Conservation (phyloP, 2,329 filamentous ascomycete genomes). For the Trichoderma sp. region DNA sequence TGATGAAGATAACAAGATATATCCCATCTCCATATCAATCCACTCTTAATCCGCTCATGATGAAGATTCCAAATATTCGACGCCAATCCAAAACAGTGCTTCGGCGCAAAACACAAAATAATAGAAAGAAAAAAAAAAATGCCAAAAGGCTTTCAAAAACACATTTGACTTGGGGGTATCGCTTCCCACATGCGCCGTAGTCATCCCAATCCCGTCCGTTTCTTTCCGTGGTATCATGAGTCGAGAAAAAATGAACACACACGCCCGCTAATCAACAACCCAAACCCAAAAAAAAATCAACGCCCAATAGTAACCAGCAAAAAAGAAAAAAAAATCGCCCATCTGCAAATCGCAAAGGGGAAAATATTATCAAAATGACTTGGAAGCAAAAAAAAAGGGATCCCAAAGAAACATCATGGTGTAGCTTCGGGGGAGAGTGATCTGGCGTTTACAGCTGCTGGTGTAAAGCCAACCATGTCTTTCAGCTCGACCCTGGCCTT, state of each 20-base stretch:
- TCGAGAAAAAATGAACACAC: neutral
- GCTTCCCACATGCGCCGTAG: slow-evolving; percentile 21
- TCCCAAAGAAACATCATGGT: neutral
- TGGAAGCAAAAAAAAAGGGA: neutral
- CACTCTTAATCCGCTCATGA: neutral
- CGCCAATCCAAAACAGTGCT: neutral
- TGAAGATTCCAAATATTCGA: neutral
- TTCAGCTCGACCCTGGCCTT: slow-evolving; percentile 42
- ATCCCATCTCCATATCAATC: neutral
- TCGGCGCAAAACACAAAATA: neutral
- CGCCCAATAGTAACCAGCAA: neutral
- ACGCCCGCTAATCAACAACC: slow-evolving; percentile 10
- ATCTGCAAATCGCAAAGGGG: neutral
- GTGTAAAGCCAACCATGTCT: slow-evolving; percentile 34
- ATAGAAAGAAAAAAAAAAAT: neutral
- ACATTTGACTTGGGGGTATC: slow-evolving; percentile 23
- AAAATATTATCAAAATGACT: neutral
- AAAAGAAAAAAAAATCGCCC: neutral
- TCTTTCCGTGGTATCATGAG: slow-evolving; percentile 21
- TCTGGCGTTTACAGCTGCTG: slow-evolving; percentile 23
- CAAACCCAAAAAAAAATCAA: neutral
- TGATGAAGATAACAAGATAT: neutral
- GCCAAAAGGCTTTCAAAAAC: neutral
- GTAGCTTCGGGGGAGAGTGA: neutral
- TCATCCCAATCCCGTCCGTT: neutral